phyloP scores from a whole-genome alignment of 1,284 basidiomycete species.

The Ganoderma meredithae region DNA sequence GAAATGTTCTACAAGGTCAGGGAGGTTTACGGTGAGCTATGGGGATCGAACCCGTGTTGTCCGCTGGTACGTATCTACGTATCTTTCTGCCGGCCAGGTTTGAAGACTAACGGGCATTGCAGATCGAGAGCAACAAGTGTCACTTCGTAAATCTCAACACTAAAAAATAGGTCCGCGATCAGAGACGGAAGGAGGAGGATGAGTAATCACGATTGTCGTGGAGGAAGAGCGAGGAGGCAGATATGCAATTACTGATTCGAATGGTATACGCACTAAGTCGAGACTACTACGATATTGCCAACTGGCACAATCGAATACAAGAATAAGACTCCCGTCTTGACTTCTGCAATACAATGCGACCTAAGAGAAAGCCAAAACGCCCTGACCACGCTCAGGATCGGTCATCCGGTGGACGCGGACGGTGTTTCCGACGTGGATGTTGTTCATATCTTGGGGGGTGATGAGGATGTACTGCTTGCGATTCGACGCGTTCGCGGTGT shows the following conservation, averaged over 20 bases:
- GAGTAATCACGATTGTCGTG: not conserved
- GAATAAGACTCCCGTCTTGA: not conserved
- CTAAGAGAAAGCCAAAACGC: slow-evolving; percentile 52
- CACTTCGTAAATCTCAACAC: not conserved
- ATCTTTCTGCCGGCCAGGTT: no score
- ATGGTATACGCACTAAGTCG: not conserved
- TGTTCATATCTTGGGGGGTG: slow-evolving; percentile 88
- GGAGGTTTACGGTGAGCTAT: not conserved
- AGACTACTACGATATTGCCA: not conserved
- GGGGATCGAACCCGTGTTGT: no score
- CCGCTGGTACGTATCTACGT: no score
- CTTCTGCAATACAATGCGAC: not conserved
- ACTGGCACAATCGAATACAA: not conserved
- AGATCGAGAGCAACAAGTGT: no score
- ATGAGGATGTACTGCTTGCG: slow-evolving; percentile 93
- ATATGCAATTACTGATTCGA: not conserved
- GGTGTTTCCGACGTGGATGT: slow-evolving; percentile 63
- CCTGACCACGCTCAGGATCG: slow-evolving; percentile 79
- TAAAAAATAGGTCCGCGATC: not conserved
- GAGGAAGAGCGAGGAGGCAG: not conserved
- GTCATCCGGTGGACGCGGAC: slow-evolving; percentile 81
- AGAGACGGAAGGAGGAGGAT: no score
- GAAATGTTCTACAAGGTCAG: not conserved
- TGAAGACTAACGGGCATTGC: no score
- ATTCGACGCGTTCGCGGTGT: slow-evolving; percentile 84